Evolutionary conservation across 768 basidiomycete species (phyloP), one percentile per base, ranked within the genome.

Genomic region (Gymnopilus dilepis): DNA sequence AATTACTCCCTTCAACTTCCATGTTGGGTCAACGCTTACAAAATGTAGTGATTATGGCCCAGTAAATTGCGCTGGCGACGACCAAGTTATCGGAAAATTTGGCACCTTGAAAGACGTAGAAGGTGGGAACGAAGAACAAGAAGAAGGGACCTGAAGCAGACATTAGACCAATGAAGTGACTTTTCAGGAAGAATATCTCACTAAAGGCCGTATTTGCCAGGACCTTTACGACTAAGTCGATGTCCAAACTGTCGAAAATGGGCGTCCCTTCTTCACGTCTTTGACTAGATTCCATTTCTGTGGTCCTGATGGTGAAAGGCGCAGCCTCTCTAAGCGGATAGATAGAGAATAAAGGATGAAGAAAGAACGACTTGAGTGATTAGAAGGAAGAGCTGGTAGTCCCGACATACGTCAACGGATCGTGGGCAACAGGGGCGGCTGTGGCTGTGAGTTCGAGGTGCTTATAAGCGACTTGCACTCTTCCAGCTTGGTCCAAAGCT

Each of bases 221-320:
- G 56, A 95, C 92, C 76, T 92, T 93, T 65, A 92, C 76, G 54
- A 94, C 73, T 58, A 92, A 77, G 74, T 95, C 94, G 37, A 94
- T 60, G 76, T 94, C 89, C 60, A 94, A 75, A 60, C 76, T 78
- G 73, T 94, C 92, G 69, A 86, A 89, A 47, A 90, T 75, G 19
- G 84, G 85, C 9, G 79, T 75, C 26, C 77, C 70, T 47, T 85
- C 84, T 30, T 64, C 43, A 47, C 63, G 59, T 45, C 59, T 62
- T 59, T 65, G 64, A 43, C 56, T 64, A 54, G 65, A 62, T 52
- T 74, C 69, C 77, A 78, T 78, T 30, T 59, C 62, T 55, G 54
- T 15, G 8, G 63, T 64, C 57, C 66, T 60, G 13, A 54, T 54
- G 62, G 15, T 59, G 47, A 64, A 70, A 74, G 73, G 74, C 71